phyloP scores from a whole-genome alignment of 257 asterid species.

The Ocimum tenuiflorum region DNA sequence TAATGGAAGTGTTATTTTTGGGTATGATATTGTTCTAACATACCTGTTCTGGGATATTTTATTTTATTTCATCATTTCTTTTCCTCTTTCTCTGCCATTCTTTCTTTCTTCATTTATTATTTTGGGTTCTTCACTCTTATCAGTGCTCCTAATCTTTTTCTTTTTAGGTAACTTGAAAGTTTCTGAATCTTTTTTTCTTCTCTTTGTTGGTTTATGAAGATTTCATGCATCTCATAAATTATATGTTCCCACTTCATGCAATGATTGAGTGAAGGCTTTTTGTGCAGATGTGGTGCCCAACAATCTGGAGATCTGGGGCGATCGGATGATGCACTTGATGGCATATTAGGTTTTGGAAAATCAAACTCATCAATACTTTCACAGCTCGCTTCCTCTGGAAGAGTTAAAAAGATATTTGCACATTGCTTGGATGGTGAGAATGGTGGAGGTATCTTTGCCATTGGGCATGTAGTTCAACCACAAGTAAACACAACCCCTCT shows the following conservation, averaged over 20 bases:
- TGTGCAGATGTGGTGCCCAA: constrained; percentile 84
- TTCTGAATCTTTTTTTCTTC: constrained; percentile 6
- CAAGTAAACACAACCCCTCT: constrained; percentile 85
- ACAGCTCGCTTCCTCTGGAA: constrained; percentile 87
- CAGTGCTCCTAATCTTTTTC: constrained; percentile 2
- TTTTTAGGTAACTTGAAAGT: no score
- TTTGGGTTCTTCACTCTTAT: no score
- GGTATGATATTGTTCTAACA: constrained; percentile 50
- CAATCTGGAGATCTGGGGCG: constrained; percentile 75
- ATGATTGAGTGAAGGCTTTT: constrained; percentile 13
- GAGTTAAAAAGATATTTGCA: constrained; percentile 93
- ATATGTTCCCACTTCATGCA: neutral
- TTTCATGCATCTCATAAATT: constrained; percentile 9
- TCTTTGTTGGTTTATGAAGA: neutral
- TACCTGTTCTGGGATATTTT: no score
- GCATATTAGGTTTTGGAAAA: constrained; percentile 94
- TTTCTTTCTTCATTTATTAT: no score
- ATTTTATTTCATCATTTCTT: no score
- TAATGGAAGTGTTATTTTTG: constrained; percentile 93
- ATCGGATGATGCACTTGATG: constrained; percentile 92
- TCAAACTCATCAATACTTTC: constrained; percentile 92
- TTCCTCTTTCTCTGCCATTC: no score
- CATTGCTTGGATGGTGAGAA: constrained; percentile 95
- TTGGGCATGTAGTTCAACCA: constrained; percentile 98
- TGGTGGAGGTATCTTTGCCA: constrained; percentile 99